Evolutionary conservation across 192 early-diverging fungal species (phyloP).

Genomic region (Dimargaris xerosporica): DNA sequence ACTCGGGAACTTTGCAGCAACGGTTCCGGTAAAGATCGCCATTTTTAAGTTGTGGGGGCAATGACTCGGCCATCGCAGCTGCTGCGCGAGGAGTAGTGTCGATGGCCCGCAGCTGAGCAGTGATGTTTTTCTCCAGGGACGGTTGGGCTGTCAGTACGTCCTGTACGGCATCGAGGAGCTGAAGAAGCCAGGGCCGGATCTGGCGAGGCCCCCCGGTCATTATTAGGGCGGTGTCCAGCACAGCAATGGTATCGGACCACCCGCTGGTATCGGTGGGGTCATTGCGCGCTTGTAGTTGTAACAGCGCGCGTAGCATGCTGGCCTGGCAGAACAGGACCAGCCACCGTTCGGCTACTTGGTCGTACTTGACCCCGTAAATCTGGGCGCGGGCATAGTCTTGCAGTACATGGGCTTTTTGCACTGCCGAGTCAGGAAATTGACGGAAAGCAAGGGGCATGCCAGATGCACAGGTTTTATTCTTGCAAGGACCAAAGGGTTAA

Average conservation of each 20-base stretch:
- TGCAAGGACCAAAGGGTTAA: no score
- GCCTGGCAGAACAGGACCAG: neutral
- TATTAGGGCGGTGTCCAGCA: slow-evolving; percentile 11
- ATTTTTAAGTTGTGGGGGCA: neutral
- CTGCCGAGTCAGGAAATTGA: no score
- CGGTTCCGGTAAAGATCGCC: neutral
- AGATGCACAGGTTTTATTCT: no score
- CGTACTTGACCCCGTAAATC: neutral
- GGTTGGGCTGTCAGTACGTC: neutral
- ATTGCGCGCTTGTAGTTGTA: neutral
- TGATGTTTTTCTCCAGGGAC: no score
- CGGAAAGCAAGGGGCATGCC: no score
- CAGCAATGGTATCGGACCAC: neutral
- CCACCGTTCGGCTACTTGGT: neutral
- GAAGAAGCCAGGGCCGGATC: no score
- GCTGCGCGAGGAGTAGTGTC: neutral
- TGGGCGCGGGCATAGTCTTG: slow-evolving; percentile 2
- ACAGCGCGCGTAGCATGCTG: neutral
- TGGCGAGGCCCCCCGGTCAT: neutral
- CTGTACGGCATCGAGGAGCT: neutral
- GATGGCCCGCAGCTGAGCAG: no score
- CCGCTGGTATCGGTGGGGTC: neutral
- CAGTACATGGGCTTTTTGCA: no score
- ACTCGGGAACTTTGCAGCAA: neutral
- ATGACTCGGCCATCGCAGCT: neutral